Evolutionary conservation across 1,284 basidiomycete genomes (phyloP).

Genomic region (Trichosporon sp.): DNA sequence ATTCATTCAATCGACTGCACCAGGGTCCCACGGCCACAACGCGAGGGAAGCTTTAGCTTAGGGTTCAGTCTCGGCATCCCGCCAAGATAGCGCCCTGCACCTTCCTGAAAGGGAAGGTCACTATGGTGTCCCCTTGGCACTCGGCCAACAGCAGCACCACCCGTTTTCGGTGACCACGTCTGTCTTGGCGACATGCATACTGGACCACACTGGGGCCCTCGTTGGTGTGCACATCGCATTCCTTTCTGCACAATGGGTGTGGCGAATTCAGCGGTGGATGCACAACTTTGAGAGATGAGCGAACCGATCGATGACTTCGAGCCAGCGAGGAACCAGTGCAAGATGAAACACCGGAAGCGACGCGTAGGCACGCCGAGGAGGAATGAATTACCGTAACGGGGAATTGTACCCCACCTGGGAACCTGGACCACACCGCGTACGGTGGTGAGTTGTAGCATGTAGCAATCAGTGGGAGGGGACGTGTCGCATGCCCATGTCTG

Average conservation of each 20-base stretch:
- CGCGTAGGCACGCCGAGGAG: neutral
- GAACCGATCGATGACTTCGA: neutral
- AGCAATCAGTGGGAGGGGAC: no score
- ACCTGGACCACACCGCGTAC: neutral
- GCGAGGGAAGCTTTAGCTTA: neutral
- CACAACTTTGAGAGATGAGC: neutral
- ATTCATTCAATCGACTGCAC: neutral
- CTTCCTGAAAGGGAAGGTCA: neutral
- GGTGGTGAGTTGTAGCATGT: no score
- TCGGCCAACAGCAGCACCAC: neutral
- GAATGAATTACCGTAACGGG: constrained; percentile 11
- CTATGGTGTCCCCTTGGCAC: neutral
- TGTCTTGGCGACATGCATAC: neutral
- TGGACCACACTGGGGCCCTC: neutral
- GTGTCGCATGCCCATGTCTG: neutral
- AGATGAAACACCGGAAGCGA: constrained; percentile 18
- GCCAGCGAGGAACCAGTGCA: neutral
- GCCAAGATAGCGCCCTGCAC: neutral
- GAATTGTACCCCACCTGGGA: neutral
- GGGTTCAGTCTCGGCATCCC: constrained; percentile 6
- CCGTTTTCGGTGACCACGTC: constrained; percentile 11
- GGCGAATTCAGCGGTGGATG: neutral
- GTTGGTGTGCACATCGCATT: neutral
- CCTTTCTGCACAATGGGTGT: neutral
- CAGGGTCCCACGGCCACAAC: neutral